Evolutionary conservation across 768 basidiomycete species (phyloP).

Genomic region (Cubamyces lactineus): DNA sequence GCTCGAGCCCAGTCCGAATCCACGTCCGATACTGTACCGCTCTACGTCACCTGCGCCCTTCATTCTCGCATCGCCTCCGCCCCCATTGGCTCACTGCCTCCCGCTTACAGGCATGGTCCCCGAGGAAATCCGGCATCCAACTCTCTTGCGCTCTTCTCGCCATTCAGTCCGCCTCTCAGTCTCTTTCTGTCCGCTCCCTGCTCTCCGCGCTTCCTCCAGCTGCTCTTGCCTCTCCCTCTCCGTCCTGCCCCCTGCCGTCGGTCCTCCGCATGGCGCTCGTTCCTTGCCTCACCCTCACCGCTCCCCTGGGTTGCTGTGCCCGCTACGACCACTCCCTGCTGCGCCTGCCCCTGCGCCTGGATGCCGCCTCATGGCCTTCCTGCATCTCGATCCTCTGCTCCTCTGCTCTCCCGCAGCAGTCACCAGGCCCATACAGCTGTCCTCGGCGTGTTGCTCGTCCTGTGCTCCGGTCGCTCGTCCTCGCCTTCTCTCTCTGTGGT

Average conservation of each 20-base stretch:
- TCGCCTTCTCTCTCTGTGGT: not conserved
- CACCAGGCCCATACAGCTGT: not conserved
- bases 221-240: not conserved
- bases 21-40: not conserved
- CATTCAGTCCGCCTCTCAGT: constrained; percentile 11
- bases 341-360: no score
- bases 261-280: constrained; percentile 15
- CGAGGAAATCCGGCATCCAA: constrained; percentile 15
- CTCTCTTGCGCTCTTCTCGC: constrained; percentile 1
- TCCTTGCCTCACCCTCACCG: not conserved
- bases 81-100: not conserved
- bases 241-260: constrained; percentile 1
- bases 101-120: not conserved
- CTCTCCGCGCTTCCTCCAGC: not conserved
- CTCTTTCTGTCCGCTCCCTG: not conserved
- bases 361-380: not conserved
- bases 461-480: no score
- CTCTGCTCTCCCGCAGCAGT: constrained; percentile 17
- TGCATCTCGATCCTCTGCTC: not conserved
- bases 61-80: constrained; percentile 2
- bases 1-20: no score
- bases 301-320: constrained; percentile 4
- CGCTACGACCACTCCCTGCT: not conserved
- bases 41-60: constrained; percentile 10
- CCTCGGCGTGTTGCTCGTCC: constrained; percentile 3